Evolutionary conservation across 345 rosid species (phyloP).

Genomic region (Capsella bursapastoris): DNA sequence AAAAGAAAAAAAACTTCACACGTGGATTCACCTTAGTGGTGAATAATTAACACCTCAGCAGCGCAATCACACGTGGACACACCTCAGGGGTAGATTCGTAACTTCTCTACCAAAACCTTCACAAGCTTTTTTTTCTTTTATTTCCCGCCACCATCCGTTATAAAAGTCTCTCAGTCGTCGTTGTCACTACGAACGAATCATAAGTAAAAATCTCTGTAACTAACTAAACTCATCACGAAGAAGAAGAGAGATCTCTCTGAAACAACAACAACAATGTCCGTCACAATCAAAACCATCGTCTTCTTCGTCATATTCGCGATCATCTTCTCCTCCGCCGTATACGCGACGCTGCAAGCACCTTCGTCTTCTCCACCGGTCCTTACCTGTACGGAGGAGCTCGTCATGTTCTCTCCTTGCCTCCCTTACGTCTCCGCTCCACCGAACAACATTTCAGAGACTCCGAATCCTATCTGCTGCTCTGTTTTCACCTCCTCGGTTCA

Average conservation of each 20-base stretch:
- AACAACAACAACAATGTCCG: conserved; percentile 24
- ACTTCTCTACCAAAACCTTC: background rate
- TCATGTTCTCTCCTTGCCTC: conserved; percentile 79
- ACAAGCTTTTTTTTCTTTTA: background rate
- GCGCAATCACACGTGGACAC: background rate
- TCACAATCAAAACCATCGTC: conserved; percentile 17
- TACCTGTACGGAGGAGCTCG: conserved; percentile 58
- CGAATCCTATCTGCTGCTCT: conserved; percentile 62
- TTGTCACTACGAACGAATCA: conserved; percentile 27
- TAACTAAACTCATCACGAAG: conserved; percentile 23
- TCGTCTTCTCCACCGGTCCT: conserved; percentile 34
- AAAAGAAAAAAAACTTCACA: background rate
- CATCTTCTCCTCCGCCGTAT: conserved; percentile 22
- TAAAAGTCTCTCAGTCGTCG: background rate
- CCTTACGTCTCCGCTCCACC: conserved; percentile 69
- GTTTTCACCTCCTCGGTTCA: conserved; percentile 53
- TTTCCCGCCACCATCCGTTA: conserved; percentile 45
- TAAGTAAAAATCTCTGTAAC: conserved; percentile 34
- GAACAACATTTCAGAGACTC: conserved; percentile 53
- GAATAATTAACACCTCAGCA: background rate
- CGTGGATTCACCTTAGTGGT: background rate
- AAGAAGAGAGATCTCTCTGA: conserved; percentile 4
- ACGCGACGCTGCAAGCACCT: conserved; percentile 36
- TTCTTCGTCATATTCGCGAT: conserved; percentile 27
- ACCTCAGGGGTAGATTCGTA: conserved; percentile 13